phyloP scores from a whole-genome alignment of 805 yeast species.

The Candida golubevii region DNA sequence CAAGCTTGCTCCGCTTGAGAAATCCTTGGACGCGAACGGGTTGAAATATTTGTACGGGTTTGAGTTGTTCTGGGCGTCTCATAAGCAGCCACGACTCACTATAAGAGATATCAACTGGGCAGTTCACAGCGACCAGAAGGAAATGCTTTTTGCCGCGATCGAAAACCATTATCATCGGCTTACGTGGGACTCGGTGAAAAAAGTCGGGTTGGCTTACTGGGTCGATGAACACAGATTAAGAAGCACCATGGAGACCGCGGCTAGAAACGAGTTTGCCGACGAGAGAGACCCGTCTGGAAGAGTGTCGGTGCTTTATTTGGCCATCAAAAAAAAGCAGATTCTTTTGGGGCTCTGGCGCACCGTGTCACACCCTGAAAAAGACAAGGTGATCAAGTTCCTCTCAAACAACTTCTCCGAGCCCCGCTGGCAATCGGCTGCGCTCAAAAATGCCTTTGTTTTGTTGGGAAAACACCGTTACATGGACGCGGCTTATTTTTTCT shows the following conservation, averaged over 20 bases:
- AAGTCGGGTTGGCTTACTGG: constrained; percentile 74
- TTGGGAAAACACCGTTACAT: constrained; percentile 80
- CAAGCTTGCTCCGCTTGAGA: constrained; percentile 44
- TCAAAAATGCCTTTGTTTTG: constrained; percentile 87
- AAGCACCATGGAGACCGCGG: constrained; percentile 58
- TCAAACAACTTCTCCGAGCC: constrained; percentile 68
- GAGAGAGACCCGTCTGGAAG: constrained; percentile 64
- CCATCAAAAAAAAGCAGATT: constrained; percentile 72
- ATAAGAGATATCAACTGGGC: constrained; percentile 91
- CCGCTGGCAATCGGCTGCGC: constrained; percentile 85
- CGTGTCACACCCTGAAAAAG: constrained; percentile 71
- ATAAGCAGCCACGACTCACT: constrained; percentile 50
- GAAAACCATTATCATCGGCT: constrained; percentile 42
- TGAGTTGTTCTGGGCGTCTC: constrained; percentile 52
- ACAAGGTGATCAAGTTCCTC: constrained; percentile 74
- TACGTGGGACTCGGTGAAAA: constrained; percentile 57
- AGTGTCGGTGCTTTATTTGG: constrained; percentile 72
- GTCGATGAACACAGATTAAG: constrained; percentile 26
- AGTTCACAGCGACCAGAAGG: constrained; percentile 73
- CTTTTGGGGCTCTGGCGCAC: constrained; percentile 82
- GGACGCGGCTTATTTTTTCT: constrained; percentile 87
- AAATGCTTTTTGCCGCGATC: constrained; percentile 51
- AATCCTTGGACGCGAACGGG: constrained; percentile 60
- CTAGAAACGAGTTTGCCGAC: constrained; percentile 63
- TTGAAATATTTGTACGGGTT: constrained; percentile 66